phyloP scores from a whole-genome alignment of 2,329 filamentous ascomycete genomes.

The Penicillium sp. region DNA sequence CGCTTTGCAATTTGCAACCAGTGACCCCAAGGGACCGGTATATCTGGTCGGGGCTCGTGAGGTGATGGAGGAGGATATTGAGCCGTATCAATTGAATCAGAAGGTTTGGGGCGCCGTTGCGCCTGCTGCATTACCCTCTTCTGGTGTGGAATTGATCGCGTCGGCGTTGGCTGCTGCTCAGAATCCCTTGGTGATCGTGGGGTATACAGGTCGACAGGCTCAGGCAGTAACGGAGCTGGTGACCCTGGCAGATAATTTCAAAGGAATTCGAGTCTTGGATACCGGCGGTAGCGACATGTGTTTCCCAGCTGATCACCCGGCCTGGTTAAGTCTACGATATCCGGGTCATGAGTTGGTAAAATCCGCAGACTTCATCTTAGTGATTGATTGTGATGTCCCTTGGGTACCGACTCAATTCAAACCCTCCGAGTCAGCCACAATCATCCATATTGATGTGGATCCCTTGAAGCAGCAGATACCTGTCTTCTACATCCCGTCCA shows the following conservation, averaged over 20 bases:
- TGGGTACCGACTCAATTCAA: slow-evolving; percentile 83
- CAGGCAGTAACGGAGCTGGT: slow-evolving; percentile 51
- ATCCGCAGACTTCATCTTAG: slow-evolving; percentile 80
- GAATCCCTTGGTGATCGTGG: slow-evolving; percentile 54
- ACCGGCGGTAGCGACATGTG: slow-evolving; percentile 58
- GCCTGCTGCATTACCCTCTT: slow-evolving; percentile 63
- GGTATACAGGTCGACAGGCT: slow-evolving; percentile 54
- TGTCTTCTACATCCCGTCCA: slow-evolving; percentile 70
- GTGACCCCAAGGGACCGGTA: slow-evolving; percentile 76
- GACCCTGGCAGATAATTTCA: neutral
- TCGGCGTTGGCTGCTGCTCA: slow-evolving; percentile 51
- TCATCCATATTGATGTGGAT: slow-evolving; percentile 69
- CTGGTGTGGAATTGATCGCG: slow-evolving; percentile 48
- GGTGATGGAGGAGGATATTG: slow-evolving; percentile 83
- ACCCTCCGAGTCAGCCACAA: slow-evolving; percentile 59
- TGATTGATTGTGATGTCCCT: slow-evolving; percentile 87
- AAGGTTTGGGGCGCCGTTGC: slow-evolving; percentile 72
- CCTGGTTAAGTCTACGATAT: slow-evolving; percentile 72
- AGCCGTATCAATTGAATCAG: slow-evolving; percentile 71
- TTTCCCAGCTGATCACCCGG: slow-evolving; percentile 53
- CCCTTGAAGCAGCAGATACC: slow-evolving; percentile 75
- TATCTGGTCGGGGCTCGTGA: slow-evolving; percentile 80
- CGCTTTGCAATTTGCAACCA: slow-evolving; percentile 78
- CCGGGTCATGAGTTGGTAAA: slow-evolving; percentile 74
- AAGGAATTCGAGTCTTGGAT: slow-evolving; percentile 52